phyloP scores from a whole-genome alignment of 305 asterid genomes.

The Rubia balearica region DNA sequence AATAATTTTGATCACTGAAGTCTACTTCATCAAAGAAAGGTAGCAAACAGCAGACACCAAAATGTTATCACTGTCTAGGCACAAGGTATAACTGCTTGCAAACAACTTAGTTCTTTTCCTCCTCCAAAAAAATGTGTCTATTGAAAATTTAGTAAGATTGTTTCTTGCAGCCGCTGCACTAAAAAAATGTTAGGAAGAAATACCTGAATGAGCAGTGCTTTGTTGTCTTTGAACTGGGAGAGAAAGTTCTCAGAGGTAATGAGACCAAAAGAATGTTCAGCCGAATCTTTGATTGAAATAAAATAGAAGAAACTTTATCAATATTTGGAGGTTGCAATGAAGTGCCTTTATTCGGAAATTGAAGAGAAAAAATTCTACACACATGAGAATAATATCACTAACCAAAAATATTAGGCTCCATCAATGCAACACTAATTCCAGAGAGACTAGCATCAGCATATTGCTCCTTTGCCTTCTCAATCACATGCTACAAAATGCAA shows the following conservation, averaged over 20 bases:
- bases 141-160: not conserved
- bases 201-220: constrained; percentile 83
- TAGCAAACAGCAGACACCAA: not conserved
- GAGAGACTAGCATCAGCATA: constrained; percentile 41
- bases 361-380: not conserved
- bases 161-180: not conserved
- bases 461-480: constrained; percentile 50
- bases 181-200: constrained; percentile 13
- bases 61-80: not conserved
- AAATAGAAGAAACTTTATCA: constrained; percentile 18
- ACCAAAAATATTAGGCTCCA: constrained; percentile 59
- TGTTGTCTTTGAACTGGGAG: constrained; percentile 54
- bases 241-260: constrained; percentile 52
- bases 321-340: not conserved
- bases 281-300: constrained; percentile 37
- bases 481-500: constrained; percentile 47
- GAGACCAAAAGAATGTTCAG: constrained; percentile 35
- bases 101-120: not conserved
- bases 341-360: not conserved
- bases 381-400: constrained; percentile 27
- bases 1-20: not conserved
- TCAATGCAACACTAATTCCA: constrained; percentile 54
- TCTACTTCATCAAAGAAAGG: not conserved
- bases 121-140: not conserved
- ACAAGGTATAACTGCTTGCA: not conserved